A percentile compares a stretch with the other conserved stretches of the same genome.
Evolutionary conservation across 1,284 basidiomycete genomes (phyloP).

Genomic region (Malassezia vespertilionis): DNA sequence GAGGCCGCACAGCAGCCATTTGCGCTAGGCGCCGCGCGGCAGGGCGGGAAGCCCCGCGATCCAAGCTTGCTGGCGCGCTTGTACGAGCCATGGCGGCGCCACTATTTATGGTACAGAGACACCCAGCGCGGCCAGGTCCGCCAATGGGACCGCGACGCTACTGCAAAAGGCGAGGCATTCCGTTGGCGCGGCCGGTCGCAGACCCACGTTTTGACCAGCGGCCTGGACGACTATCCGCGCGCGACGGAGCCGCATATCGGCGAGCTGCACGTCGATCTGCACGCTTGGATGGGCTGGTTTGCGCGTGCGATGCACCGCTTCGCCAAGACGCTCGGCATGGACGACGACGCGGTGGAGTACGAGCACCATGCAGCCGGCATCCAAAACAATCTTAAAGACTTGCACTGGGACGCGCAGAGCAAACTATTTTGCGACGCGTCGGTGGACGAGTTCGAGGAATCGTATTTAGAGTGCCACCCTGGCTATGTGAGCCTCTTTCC

Average conservation of each 20-base stretch:
- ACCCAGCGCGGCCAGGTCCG: conserved; percentile 78
- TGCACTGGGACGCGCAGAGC: conserved; percentile 79
- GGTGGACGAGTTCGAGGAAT: conserved; percentile 75
- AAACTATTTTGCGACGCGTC: conserved; percentile 86
- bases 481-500: conserved; percentile 91
- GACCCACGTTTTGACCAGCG: conserved; percentile 77
- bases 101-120: conserved; percentile 88
- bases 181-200: conserved; percentile 84
- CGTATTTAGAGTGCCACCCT: conserved; percentile 74
- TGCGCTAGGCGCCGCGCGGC: conserved; percentile 35
- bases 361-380: conserved; percentile 66
- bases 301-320: conserved; percentile 40
- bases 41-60: too few species aligned
- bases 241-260: conserved; percentile 69
- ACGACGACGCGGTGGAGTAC: conserved; percentile 67
- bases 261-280: conserved; percentile 80
- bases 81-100: conserved; percentile 69
- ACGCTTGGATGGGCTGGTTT: conserved; percentile 81
- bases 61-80: conserved; percentile 65
- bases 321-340: conserved; percentile 56
- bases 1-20: conserved; percentile 20
- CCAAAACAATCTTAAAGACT: conserved; percentile 73
- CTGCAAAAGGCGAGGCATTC: conserved; percentile 76
- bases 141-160: conserved; percentile 68
- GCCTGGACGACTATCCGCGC: conserved; percentile 88